Base-by-base conservation (phyloP, 2,329 filamentous ascomycete species). In the Sporothrix dimorphospora region DNA sequence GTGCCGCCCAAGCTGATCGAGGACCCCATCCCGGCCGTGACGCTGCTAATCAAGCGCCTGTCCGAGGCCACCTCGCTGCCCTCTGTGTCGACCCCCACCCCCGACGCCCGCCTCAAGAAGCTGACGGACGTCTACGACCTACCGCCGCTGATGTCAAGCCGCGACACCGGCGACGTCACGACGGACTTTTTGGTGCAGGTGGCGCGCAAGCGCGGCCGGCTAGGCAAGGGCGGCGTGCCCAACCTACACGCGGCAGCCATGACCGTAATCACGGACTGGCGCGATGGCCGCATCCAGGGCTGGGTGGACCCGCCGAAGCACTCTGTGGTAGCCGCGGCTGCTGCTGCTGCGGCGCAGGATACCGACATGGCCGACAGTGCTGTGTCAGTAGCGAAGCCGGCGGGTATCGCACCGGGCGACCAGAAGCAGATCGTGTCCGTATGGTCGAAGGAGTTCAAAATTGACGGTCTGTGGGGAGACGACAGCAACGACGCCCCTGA, bases 121-220 rank as follows among this genome's bases (percentile, higher is more conserved):
- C 86, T 99, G 73, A 89, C 94, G 76, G 87, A 91, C 71, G 88
- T 96, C 55, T 99, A 99, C 82, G 90, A 92, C 78, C 88, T 98
- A 49, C 92, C 94, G 8, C 89, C 95, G 1, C 86, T 98, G 21
- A 87, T 97, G 78, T 84, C 88, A 19, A 82, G 84, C 73, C 85
- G 89, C 72, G 87, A 86, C 12, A 59, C 69, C 9, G 92, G 91
- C 71, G 94, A 98, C 80, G 83, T 89, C 72, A 96, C 93, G 6
- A 97, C 90, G 19, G 94, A 98, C 81, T 98, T 98, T 83, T 83
- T 99, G 47, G 90, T 98, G 70, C 95, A 99, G 80, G 95, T 99
- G 14, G 96, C 96, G 5, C 89, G 96, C 78, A 98, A 97, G 85
- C 89, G 96, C 73, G 96, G 96, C 70, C 87, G 96, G 72, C 86